A percentile compares a stretch with the other conserved stretches of the same genome.
Evolutionary conservation across 495 filamentous ascomycete genomes (phyloP).

Genomic region (Penicillium canescens): DNA sequence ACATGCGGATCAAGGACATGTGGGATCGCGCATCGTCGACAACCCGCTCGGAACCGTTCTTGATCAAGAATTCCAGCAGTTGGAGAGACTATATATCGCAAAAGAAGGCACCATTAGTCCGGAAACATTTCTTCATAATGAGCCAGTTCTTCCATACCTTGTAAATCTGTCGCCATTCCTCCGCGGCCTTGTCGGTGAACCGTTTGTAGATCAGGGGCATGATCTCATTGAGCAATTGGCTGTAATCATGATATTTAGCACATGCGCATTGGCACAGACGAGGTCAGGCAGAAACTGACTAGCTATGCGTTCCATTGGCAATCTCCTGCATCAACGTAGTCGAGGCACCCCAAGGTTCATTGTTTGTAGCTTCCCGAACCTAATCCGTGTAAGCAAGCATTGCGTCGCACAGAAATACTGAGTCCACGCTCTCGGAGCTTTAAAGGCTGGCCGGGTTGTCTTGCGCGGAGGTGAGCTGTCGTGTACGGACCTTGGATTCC

Average conservation of each 20-base stretch:
- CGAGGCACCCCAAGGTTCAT: slow-evolving; percentile 95
- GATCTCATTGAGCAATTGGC: slow-evolving; percentile 96
- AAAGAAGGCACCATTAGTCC: slow-evolving; percentile 1
- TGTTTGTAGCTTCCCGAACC: slow-evolving; percentile 97
- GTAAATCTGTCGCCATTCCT: slow-evolving; percentile 99
- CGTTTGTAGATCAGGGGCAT: slow-evolving; percentile 99
- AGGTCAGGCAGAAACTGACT: slow-evolving; percentile 59
- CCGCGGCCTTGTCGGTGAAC: slow-evolving; percentile 96
- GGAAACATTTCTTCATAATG: background rate
- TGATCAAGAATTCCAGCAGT: slow-evolving; percentile 95
- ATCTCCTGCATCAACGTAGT: slow-evolving; percentile 95
- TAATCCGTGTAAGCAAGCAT: slow-evolving; percentile 37
- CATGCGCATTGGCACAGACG: slow-evolving; percentile 8
- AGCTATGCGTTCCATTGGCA: slow-evolving; percentile 95
- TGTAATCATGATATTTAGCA: slow-evolving; percentile 37
- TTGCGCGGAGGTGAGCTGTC: slow-evolving; percentile 11
- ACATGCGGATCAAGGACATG: slow-evolving; percentile 93
- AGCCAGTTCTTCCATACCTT: slow-evolving; percentile 56
- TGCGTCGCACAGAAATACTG: background rate
- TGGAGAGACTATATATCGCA: slow-evolving; percentile 65
- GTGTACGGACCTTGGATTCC: slow-evolving; percentile 82
- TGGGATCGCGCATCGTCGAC: slow-evolving; percentile 97
- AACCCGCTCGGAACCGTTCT: slow-evolving; percentile 96
- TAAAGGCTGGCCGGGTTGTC: background rate
- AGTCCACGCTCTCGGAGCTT: background rate